Base-by-base conservation (phyloP, 805 yeast genomes). In the Kazachstania psychrophila region DNA sequence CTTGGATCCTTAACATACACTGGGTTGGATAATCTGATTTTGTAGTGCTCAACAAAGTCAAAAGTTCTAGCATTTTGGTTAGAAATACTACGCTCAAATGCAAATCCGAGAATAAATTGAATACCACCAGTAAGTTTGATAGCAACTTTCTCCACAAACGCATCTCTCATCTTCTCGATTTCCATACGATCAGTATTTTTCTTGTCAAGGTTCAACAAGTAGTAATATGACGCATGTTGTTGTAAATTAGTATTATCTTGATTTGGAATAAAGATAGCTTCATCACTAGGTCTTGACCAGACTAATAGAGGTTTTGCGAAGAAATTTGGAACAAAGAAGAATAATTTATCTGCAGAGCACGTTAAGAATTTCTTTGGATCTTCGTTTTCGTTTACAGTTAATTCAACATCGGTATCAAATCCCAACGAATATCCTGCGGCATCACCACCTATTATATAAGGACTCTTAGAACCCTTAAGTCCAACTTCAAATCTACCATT, bases 271-370 rank as follows among this genome's bases (percentile, higher is more conserved):
- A 67, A 72, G 0, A 75, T 58, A 1, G 70, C 49, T 14, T 67
- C 51, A 0, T 54, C 38, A 15, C 73, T 64, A 1, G 68, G 66
- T 35, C 77, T 66, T 3, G 72, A 69, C 88, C 88, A 81, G 6
- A 72, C 66, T 1, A 75, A 58, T 22, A 73, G 46, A 4, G 72
- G 70, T 28, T 60, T 61, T 1, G 79, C 72, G 31, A 78, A 59
- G 50, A 75, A 82, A 51, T 87, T 81, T 0, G 96, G 95, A 24
- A 85, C 75, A 24, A 79, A 77, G 66, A 84, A 79, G 20, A 72
- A 59, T 24, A 83, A 74, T 31, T 71, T 69, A 7, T 76, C 69
- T 1, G 95, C 71, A 15, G 65, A 65, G 25, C 83, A 77, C 19
- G 73, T 64, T 45, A 86, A 63, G 50, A 88, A 79, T 33, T 73